These are phyloP conservation scores for Kingdonia uniflora DNA, from an alignment of 164 flowering plant species.

Conservation along the genomic window DNA sequence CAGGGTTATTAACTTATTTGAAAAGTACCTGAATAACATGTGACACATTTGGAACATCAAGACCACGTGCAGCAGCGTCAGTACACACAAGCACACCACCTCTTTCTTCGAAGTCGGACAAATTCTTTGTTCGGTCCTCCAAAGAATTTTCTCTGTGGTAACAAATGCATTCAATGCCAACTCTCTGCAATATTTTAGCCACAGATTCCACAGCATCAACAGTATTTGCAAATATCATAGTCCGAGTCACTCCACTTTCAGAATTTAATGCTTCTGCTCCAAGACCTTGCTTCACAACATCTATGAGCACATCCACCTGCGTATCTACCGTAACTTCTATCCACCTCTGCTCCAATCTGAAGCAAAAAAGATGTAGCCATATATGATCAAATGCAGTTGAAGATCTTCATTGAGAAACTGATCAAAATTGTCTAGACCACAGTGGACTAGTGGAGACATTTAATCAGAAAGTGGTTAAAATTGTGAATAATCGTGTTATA, in stretches of 20 bases:
- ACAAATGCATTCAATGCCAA: conserved; percentile 56
- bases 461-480: no score
- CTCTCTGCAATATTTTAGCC: conserved; percentile 50
- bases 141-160: conserved; percentile 67
- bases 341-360: conserved; percentile 87
- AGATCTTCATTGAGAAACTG: no score
- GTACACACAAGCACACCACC: conserved; percentile 95
- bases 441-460: no score
- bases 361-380: conserved; percentile 1
- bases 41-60: conserved; percentile 78
- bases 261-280: conserved; percentile 13
- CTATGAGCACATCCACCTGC: conserved; percentile 76
- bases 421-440: no score
- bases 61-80: conserved; percentile 98
- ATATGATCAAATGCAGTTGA: no score
- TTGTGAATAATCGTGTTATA: no score
- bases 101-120: conserved; percentile 50
- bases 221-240: conserved; percentile 98
- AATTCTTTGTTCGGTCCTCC: conserved; percentile 58
- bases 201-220: conserved; percentile 92
- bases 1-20: not conserved
- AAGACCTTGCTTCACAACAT: conserved; percentile 49
- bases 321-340: conserved; percentile 68
- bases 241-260: conserved; percentile 30
- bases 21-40: conserved; percentile 88